Percentiles rank a stretch among this genome's conserved stretches.
Conservation (phyloP, 345 rosid species). For the Eucalyptus cladocalyx region DNA sequence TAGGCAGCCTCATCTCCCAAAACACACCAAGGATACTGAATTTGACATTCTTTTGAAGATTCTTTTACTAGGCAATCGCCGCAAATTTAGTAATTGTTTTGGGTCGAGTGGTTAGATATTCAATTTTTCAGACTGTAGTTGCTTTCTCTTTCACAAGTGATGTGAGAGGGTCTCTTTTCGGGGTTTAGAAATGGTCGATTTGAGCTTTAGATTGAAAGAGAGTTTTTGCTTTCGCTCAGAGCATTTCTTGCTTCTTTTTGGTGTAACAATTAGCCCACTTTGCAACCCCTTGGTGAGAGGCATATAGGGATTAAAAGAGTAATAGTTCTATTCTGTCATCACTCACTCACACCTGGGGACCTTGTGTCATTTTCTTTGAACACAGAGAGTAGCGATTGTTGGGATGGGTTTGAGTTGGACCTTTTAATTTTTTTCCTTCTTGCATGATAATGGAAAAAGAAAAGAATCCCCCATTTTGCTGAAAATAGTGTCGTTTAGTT, state of each 20-base stretch:
- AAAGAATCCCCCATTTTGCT: background rate
- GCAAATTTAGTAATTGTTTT: background rate
- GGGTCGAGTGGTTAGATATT: background rate
- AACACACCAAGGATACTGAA: background rate
- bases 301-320: background rate
- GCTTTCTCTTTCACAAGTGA: background rate
- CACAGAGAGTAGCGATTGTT: conserved; percentile 1
- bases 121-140: background rate
- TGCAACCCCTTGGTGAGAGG: background rate
- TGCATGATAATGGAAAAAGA: background rate
- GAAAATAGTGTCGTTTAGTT: background rate
- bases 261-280: background rate
- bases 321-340: background rate
- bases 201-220: conserved; percentile 4
- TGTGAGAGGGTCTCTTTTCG: background rate
- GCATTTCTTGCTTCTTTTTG: conserved; percentile 7
- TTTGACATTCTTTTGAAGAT: background rate
- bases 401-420: background rate
- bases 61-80: background rate
- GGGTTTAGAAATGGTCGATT: conserved; percentile 20
- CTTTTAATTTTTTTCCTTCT: background rate
- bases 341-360: background rate
- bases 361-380: conserved; percentile 46
- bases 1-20: background rate
- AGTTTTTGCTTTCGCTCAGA: background rate